Percentiles rank a stretch among this genome's conserved stretches.
Evolutionary conservation across 306 rosid genomes (phyloP).

Genomic region (Pueraria montana): DNA sequence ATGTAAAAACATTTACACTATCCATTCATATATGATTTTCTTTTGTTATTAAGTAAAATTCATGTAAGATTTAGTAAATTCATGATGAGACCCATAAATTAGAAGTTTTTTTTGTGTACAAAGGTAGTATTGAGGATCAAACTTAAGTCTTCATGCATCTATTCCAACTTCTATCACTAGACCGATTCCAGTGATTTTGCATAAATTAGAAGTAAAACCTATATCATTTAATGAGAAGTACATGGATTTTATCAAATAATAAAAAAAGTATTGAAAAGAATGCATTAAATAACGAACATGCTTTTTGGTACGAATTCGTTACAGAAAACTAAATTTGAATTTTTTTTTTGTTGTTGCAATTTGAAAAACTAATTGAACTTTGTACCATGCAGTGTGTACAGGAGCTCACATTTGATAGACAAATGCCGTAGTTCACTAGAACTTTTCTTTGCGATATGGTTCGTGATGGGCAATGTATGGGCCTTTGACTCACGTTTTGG

Average conservation of each 20-base stretch:
- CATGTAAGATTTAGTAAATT: background rate
- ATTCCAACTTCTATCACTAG: too few species aligned
- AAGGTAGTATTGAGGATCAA: too few species aligned
- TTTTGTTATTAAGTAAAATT: background rate
- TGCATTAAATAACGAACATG: background rate
- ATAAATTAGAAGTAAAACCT: background rate
- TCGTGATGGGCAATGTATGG: conserved; percentile 99
- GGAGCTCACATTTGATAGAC: conserved; percentile 75
- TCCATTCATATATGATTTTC: background rate
- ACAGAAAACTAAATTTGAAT: too few species aligned
- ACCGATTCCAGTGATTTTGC: too few species aligned
- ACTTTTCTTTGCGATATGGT: conserved; percentile 92
- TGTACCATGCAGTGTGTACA: conserved; percentile 42
- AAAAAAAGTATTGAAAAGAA: background rate
- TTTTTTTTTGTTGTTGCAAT: background rate
- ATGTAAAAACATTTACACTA: background rate
- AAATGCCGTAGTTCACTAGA: conserved; percentile 81
- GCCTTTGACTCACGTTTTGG: conserved; percentile 82
- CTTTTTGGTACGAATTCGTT: too few species aligned
- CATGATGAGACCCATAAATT: background rate
- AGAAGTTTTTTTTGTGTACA: too few species aligned
- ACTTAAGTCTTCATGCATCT: too few species aligned
- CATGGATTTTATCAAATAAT: background rate
- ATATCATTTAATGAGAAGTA: background rate
- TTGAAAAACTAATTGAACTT: background rate